Evolutionary conservation across 228 moss, liverwort and hornwort genomes (phyloP), one percentile per base, ranked within the genome.

Genomic region (Sphagnum magellanicum): DNA sequence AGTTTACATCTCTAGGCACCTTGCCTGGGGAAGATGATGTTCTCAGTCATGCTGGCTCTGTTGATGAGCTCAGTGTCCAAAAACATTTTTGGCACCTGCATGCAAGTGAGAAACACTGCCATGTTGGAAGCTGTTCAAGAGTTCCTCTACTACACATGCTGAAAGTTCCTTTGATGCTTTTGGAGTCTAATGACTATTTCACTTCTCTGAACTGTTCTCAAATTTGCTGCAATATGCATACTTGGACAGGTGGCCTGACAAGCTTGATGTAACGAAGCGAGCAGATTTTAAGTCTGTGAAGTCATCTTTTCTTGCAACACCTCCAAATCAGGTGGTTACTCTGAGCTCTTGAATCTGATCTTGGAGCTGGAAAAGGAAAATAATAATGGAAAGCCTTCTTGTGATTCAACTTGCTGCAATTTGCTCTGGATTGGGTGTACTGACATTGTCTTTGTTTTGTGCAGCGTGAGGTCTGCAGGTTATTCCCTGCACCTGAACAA

Each of bases 221-320:
- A 32, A 32, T 32, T 32, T 32, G 32, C 32, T 32, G 32, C 32
- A 3, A 32, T 32, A 32, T 32, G 32, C 32, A 32, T 32, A 32
- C 5, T 63, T 15, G 60, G 66, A 77, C 74, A 98, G 98, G 68
- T 98, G 98, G 98, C 98, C 98, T 4, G 78, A 84, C 46, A 90
- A 87, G 67, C 92, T 98, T 48, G 98, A 98, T 78, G 98, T 98
- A 59, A 98, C 98, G 12, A 98, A 98, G 71, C 91, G 98, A 63
- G 98, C 98, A 51, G 98, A 98, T 81, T 98, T 98, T 69, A 94
- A 94, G 79, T 98, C 94, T 66, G 94, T 98, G 63, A 94, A 87
- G 62, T 85, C 83, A 49, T 82, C 88, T 68, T 98, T 92, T 75
- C 92, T 87, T 72, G 87, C 85, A 49, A 90, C 98, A 72, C 71